Evolutionary conservation across 2,329 filamentous ascomycete genomes (phyloP).

Genomic region (Fusarium drepaniforme): DNA sequence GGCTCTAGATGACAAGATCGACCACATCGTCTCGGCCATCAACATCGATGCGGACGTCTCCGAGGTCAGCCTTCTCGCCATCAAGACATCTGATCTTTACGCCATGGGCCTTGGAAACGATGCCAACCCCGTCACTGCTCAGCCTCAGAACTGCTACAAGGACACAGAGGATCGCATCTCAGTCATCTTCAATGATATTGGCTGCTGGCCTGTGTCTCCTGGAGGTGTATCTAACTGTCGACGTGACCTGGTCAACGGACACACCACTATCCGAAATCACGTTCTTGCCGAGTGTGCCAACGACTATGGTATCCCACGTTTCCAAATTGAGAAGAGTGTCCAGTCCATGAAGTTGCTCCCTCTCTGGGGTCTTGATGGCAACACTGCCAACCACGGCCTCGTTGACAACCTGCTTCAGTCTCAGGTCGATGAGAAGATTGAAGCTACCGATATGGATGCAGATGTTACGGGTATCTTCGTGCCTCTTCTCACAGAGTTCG

Average conservation of each 20-base stretch:
- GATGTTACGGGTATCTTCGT: constrained; percentile 24
- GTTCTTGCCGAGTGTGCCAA: constrained; percentile 35
- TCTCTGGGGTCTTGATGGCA: constrained; percentile 35
- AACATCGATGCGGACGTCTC: constrained; percentile 34
- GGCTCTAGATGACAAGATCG: constrained; percentile 22
- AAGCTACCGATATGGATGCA: constrained; percentile 15
- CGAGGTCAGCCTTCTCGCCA: constrained; percentile 22
- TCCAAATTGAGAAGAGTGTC: constrained; percentile 38
- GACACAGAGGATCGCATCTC: constrained; percentile 30
- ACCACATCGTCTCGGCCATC: constrained; percentile 31
- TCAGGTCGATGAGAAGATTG: constrained; percentile 33
- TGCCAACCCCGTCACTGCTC: constrained; percentile 31
- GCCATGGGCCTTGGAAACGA: constrained; percentile 36
- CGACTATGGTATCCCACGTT: constrained; percentile 34
- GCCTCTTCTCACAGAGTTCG: constrained; percentile 32
- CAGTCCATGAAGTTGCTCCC: constrained; percentile 34
- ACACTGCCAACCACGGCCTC: constrained; percentile 34
- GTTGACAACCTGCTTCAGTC: constrained; percentile 33
- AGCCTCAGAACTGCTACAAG: constrained; percentile 29
- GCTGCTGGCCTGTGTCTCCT: constrained; percentile 34
- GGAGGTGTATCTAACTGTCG: constrained; percentile 37
- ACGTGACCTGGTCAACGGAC: constrained; percentile 36
- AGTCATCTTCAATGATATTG: constrained; percentile 35
- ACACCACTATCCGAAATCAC: constrained; percentile 36
- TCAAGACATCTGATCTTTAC: constrained; percentile 35